Percentiles rank a stretch among this genome's conserved stretches.
Conservation (phyloP, 2,329 filamentous ascomycete species). For the Pseudogymnoascus sp. region DNA sequence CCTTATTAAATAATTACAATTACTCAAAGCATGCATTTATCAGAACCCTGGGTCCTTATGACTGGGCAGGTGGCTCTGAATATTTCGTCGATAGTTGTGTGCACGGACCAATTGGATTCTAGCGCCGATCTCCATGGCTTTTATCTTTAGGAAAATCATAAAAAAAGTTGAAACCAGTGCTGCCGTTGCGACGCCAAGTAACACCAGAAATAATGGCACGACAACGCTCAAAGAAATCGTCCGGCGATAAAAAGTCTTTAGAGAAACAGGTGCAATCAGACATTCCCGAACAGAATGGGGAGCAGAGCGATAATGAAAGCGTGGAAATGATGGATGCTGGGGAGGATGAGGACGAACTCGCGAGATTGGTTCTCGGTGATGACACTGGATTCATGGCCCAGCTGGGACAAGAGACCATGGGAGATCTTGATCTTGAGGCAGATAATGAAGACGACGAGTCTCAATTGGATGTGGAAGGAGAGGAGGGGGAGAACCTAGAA, state of each 20-base stretch:
- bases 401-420: constrained; percentile 48
- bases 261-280: constrained; percentile 4
- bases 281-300: constrained; percentile 12
- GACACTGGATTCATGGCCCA: constrained; percentile 70
- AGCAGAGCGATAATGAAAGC: constrained; percentile 22
- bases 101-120: constrained; percentile 1
- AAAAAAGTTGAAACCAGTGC: constrained; percentile 3
- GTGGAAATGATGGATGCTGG: constrained; percentile 55
- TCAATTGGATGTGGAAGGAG: constrained; percentile 17
- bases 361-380: constrained; percentile 82
- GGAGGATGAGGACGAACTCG: constrained; percentile 74
- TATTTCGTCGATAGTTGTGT: background rate
- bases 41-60: background rate
- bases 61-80: background rate
- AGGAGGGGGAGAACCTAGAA: constrained; percentile 46
- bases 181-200: constrained; percentile 3
- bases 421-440: constrained; percentile 21
- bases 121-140: constrained; percentile 6
- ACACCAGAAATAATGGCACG: constrained; percentile 20
- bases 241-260: constrained; percentile 15
- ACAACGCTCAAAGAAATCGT: constrained; percentile 23
- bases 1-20: background rate
- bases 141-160: constrained; percentile 6
- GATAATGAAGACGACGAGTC: constrained; percentile 12
- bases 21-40: background rate